These are phyloP conservation scores for Hygrophorus russula DNA, from an alignment of 768 basidiomycete genomes.

Conservation along the genomic window DNA sequence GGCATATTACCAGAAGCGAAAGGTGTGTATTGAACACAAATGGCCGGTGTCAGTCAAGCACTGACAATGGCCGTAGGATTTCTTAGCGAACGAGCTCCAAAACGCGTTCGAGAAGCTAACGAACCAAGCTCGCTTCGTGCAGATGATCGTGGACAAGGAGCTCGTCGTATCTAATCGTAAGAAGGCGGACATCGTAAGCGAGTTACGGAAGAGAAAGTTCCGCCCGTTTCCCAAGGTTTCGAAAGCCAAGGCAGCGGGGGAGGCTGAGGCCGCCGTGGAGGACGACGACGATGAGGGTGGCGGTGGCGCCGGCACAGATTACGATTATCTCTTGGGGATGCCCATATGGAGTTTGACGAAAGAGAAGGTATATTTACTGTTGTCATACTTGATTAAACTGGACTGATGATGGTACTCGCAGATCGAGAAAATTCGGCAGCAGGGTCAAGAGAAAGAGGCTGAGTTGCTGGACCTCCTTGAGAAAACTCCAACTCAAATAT, in stretches of 20 bases:
- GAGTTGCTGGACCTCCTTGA: constrained; percentile 73
- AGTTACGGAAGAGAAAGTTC: constrained; percentile 78
- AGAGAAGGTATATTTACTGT: constrained; percentile 57
- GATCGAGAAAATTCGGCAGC: constrained; percentile 77
- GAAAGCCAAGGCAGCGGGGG: constrained; percentile 56
- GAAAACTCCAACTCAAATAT: constrained; percentile 71
- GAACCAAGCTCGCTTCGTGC: constrained; percentile 94
- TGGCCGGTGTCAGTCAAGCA: neutral
- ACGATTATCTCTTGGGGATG: constrained; percentile 92
- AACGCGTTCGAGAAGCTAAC: constrained; percentile 70
- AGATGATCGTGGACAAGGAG: constrained; percentile 87
- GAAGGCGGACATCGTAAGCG: constrained; percentile 74
- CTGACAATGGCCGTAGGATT: constrained; percentile 44
- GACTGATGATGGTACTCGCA: constrained; percentile 17
- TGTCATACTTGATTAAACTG: neutral
- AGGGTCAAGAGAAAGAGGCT: constrained; percentile 70
- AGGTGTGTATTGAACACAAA: constrained; percentile 38
- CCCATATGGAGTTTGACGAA: constrained; percentile 89
- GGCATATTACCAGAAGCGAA: constrained; percentile 91
- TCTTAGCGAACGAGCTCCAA: constrained; percentile 75
- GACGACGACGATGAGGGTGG: constrained; percentile 41
- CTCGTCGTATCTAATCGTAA: constrained; percentile 80
- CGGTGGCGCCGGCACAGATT: constrained; percentile 49
- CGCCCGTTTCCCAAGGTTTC: constrained; percentile 79
- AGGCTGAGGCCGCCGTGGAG: constrained; percentile 47